Base-by-base conservation (phyloP, 2,329 filamentous ascomycete genomes). In the Colletotrichum sansevieriae region DNA sequence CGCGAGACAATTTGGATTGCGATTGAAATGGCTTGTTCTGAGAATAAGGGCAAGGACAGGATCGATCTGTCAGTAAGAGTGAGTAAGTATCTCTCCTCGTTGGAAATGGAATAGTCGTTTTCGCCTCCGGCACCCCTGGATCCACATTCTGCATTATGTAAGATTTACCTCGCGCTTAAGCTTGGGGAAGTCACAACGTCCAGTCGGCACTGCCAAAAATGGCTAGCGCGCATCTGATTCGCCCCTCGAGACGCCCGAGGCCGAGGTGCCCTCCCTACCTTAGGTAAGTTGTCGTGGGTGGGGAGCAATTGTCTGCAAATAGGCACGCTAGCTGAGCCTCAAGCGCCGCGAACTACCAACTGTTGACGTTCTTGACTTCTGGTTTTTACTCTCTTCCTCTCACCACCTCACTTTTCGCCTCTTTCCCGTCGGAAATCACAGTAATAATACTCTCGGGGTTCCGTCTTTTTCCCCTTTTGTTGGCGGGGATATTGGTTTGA, bases 301-400 rank as follows among this genome's bases (percentile, higher is more conserved):
- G 35, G 44, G 44, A 12, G 18, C 22, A 39, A 37, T 37, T 41
- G 44, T 12, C 46, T 46, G 60, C 60, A 46, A 44, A 20, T 25
- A 44, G 52, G 15, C 43, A 68, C 65, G 52, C 65, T 58, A 58
- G 64, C 29, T 64, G 55, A 65, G 65, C 62, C 65, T 60, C 65
- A 68, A 56, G 51, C 56, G 43, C 43, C 43, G 46, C 44, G 25
- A 35, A 29, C 55, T 39, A 58, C 33, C 20, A 49, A 51, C 35
- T 51, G 65, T 62, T 65, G 62, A 68, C 65, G 65, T 65, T 68
- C 61, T 65, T 41, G 60, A 68, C 51, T 68, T 56, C 5, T 25
- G 25, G 8, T 46, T 35, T 22, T 54, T 20, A 29, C 41, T 20
- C 29, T 47, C 22, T 41, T 35, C n/a, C 44, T 12, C 25, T 57